These are phyloP conservation scores for Aureoboletus auriporus DNA, from an alignment of 768 basidiomycete genomes.

Conservation along the genomic window DNA sequence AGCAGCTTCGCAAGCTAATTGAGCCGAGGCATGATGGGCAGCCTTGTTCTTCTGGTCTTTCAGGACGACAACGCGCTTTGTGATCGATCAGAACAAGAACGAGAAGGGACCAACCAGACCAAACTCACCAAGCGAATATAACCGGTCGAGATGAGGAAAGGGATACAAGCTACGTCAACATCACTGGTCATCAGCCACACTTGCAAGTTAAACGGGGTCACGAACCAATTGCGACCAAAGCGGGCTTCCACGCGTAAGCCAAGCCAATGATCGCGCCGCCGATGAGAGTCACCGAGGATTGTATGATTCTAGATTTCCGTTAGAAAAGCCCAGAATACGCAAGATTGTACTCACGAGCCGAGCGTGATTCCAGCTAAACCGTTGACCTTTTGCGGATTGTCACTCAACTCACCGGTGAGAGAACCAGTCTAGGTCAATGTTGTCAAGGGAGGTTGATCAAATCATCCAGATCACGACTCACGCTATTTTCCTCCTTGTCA, in stretches of 20 bases:
- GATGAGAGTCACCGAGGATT: conserved; percentile 66
- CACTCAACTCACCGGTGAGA: conserved; percentile 74
- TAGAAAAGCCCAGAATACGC: not conserved
- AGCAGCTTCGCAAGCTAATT: conserved; percentile 89
- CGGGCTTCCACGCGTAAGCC: conserved; percentile 70
- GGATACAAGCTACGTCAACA: conserved; percentile 29
- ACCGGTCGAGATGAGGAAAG: too few relatives aligned
- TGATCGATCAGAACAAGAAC: conserved; percentile 3
- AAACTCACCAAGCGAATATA: conserved; percentile 59
- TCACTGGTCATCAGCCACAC: not conserved
- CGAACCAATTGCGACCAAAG: conserved; percentile 67
- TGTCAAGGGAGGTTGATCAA: not conserved
- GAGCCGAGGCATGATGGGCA: conserved; percentile 76
- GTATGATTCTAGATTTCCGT: conserved; percentile 57
- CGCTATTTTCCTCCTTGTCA: conserved; percentile 80
- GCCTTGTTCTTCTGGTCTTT: conserved; percentile 81
- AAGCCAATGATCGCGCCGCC: conserved; percentile 76
- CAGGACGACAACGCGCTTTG: conserved; percentile 74
- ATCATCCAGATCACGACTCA: conserved; percentile 28
- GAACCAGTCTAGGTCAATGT: conserved; percentile 56
- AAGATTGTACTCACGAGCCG: conserved; percentile 53
- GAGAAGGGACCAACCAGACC: not conserved
- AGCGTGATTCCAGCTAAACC: conserved; percentile 86
- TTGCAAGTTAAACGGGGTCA: not conserved
- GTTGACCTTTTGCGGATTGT: conserved; percentile 85